Evolutionary conservation across 331 rosid species (phyloP).

Genomic region (Malus hybrid): DNA sequence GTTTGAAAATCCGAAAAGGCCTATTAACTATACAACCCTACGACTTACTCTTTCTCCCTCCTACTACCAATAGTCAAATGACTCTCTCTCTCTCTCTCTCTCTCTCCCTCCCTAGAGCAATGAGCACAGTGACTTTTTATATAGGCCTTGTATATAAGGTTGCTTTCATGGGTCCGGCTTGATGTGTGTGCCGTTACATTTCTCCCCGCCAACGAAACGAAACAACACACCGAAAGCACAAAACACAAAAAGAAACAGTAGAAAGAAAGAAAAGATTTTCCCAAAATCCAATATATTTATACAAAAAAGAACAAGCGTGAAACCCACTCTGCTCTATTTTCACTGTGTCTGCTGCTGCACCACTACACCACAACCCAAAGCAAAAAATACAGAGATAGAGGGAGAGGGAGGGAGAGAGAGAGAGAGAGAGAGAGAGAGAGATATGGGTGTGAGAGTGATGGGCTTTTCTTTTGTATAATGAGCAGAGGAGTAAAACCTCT

Average conservation of each 20-base stretch:
- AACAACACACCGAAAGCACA: slow-evolving; percentile 78
- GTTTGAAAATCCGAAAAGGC: not conserved
- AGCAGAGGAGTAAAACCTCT: slow-evolving; percentile 29
- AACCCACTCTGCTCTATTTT: slow-evolving; percentile 35
- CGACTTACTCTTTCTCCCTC: not conserved
- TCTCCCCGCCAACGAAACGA: slow-evolving; percentile 65
- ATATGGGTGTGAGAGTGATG: slow-evolving; percentile 31
- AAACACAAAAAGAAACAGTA: not conserved
- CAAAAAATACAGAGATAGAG: too few species aligned
- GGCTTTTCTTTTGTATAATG: slow-evolving; percentile 36
- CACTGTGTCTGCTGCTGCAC: too few species aligned
- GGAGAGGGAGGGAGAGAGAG: too few species aligned
- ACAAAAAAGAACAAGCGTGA: slow-evolving; percentile 50
- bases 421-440: not conserved
- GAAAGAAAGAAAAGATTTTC: not conserved
- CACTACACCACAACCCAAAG: not conserved
- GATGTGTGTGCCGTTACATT: slow-evolving; percentile 64
- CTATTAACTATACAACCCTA: not conserved
- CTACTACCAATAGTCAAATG: not conserved
- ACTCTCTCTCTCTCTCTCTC: not conserved
- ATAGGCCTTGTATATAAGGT: slow-evolving; percentile 30
- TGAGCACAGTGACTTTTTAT: slow-evolving; percentile 31
- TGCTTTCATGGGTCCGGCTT: slow-evolving; percentile 62
- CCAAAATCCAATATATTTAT: slow-evolving; percentile 25
- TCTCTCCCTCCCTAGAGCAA: not conserved